These are phyloP conservation scores for Endocarpon pusillum DNA, from an alignment of 495 filamentous ascomycete species.

Conservation along the genomic window DNA sequence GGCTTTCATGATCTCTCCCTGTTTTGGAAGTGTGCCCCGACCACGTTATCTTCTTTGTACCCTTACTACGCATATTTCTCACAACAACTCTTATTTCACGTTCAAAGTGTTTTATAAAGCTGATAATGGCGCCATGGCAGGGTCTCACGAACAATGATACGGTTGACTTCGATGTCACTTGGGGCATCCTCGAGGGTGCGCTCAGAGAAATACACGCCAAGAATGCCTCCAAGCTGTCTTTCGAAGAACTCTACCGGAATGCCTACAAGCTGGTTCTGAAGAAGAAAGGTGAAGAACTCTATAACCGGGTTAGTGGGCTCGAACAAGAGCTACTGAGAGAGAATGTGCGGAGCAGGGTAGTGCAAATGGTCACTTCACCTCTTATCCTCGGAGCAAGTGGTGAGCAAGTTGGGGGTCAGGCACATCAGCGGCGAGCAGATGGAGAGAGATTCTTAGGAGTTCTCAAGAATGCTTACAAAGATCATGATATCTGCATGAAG, in stretches of 20 bases:
- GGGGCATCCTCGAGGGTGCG: constrained; percentile 55
- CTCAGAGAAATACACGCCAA: constrained; percentile 79
- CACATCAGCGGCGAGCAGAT: constrained; percentile 55
- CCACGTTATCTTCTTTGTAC: too few species aligned
- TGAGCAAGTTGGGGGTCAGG: constrained; percentile 24
- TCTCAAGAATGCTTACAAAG: constrained; percentile 63
- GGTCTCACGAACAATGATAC: constrained; percentile 33
- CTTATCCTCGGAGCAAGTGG: constrained; percentile 28
- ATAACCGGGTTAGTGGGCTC: constrained; percentile 58
- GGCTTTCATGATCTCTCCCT: too few species aligned
- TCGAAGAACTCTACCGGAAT: constrained; percentile 88
- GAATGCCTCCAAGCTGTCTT: constrained; percentile 78
- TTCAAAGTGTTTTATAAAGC: too few species aligned
- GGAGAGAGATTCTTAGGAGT: constrained; percentile 72
- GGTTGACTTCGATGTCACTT: constrained; percentile 67
- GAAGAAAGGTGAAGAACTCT: constrained; percentile 72
- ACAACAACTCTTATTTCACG: too few species aligned
- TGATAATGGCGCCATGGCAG: too few species aligned
- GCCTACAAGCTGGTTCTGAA: constrained; percentile 92
- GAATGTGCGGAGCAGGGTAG: constrained; percentile 47
- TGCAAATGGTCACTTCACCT: constrained; percentile 40
- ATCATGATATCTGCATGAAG: constrained; percentile 83
- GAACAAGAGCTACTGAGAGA: constrained; percentile 63
- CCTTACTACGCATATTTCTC: too few species aligned
- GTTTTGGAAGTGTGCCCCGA: too few species aligned